These are phyloP conservation scores for Pestalotiopsis sp. DNA, from an alignment of 2,329 filamentous ascomycete species.

Conservation along the genomic window DNA sequence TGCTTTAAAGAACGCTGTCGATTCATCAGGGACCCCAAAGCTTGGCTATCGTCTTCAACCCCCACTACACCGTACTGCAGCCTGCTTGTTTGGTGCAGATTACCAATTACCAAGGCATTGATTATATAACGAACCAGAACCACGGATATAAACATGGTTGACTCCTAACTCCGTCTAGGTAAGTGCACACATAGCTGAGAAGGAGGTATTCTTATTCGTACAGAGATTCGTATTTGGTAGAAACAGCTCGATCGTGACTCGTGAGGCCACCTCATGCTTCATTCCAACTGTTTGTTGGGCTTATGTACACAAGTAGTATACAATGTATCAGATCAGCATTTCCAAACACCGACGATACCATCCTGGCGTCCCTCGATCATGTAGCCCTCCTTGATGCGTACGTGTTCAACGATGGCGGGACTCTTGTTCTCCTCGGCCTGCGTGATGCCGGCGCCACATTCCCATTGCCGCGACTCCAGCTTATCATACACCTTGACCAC, in stretches of 20 bases:
- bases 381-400: conserved; percentile 92
- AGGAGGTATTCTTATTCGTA: neutral
- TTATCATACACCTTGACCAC: conserved; percentile 99
- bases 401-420: conserved; percentile 76
- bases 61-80: neutral
- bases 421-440: conserved; percentile 67
- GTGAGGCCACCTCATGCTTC: neutral
- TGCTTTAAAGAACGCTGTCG: too few species aligned
- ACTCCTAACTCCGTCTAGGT: neutral
- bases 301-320: neutral
- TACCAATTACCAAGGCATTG: neutral
- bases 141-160: neutral
- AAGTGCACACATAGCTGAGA: neutral
- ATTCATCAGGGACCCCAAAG: too few species aligned
- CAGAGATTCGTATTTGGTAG: neutral
- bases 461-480: conserved; percentile 93
- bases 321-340: conserved; percentile 23
- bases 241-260: neutral
- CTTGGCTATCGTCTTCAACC: neutral
- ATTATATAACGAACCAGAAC: neutral
- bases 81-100: neutral
- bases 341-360: conserved; percentile 87
- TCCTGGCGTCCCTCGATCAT: conserved; percentile 87
- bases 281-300: neutral
- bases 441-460: conserved; percentile 82